Base-by-base conservation (phyloP, 1,139 yeast genomes). In the Magnusiomyces suaveolens region DNA sequence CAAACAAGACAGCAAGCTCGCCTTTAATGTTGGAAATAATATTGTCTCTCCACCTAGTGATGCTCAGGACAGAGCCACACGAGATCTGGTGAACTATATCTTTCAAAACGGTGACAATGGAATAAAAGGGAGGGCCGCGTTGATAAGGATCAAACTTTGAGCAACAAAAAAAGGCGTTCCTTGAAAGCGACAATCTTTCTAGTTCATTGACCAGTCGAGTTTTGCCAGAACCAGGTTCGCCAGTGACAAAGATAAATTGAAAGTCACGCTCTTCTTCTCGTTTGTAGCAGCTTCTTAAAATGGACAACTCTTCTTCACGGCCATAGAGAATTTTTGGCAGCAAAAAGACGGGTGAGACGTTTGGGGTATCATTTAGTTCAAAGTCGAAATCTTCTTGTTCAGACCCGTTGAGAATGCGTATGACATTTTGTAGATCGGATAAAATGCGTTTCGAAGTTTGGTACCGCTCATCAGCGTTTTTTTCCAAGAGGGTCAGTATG, bases 191-290 rank as follows among this genome's bases (percentile, higher is more conserved):
- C 1, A 66, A 64, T 3, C 73, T 67, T 54, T 71, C 73, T 47
- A 78, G 61, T 50, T 76, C 79, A 33, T 69, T 68, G n/a, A 79
- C 63, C 4, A 79, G 60, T 2, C 76, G 64, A 0, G 81, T 69
- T 62, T 78, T 78, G 2, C 83, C 83, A 2, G 71, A 64, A 0
- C 83, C 83, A 0, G 75, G 62, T n/a, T 68, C 71, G 4, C 83
- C 83, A 1, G 68, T 60, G 10, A 79, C 63, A 16, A 77, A 61
- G 1, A 76, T 60, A 18, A 73, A 58, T 56, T 72, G 70, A 16
- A 69, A 59, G 64, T 69, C 56, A 38, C 59, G 54, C 43, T 61
- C 59, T 49, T 62, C 56, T 8, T 58, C 60, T 44, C 61, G 57
- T 51, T 71, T 67, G 56, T 71, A 69, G 2, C 63, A 59, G 1